These are phyloP conservation scores for Venturia carpophila DNA, from an alignment of 2,329 filamentous ascomycete species.

Conservation along the genomic window DNA sequence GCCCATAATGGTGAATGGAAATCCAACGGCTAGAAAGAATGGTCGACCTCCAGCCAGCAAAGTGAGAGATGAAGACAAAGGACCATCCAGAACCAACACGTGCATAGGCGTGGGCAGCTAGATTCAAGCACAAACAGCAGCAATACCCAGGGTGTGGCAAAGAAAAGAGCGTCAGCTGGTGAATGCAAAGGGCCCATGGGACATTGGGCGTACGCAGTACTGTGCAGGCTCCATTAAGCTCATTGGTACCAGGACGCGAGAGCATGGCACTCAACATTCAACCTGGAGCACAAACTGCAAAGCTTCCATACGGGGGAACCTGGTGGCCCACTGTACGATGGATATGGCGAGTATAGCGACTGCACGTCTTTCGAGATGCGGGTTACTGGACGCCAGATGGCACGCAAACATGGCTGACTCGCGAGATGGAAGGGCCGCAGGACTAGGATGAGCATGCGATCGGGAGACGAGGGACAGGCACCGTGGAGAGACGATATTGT, in stretches of 20 bases:
- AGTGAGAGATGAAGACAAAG: background rate
- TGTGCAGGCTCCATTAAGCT: background rate
- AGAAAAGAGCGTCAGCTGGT: background rate
- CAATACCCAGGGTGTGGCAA: background rate
- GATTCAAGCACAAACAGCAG: slow-evolving; percentile 6
- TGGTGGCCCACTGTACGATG: no score
- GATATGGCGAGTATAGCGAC: background rate
- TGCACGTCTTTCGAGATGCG: background rate
- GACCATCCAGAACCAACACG: background rate
- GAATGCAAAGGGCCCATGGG: background rate
- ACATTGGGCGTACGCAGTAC: background rate
- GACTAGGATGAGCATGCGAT: background rate
- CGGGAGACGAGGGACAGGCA: background rate
- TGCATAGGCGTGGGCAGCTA: background rate
- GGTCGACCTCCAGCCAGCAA: background rate
- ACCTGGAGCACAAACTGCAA: background rate
- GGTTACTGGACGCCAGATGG: background rate
- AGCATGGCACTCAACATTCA: slow-evolving; percentile 1
- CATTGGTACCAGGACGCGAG: background rate
- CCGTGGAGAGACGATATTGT: background rate
- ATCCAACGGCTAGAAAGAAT: background rate
- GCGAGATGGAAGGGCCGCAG: slow-evolving; percentile 13
- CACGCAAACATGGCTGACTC: background rate
- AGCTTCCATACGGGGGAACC: background rate
- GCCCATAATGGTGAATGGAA: background rate